Evolutionary conservation across 306 rosid species (phyloP).

Genomic region (Oxytropis ochrocephala): DNA sequence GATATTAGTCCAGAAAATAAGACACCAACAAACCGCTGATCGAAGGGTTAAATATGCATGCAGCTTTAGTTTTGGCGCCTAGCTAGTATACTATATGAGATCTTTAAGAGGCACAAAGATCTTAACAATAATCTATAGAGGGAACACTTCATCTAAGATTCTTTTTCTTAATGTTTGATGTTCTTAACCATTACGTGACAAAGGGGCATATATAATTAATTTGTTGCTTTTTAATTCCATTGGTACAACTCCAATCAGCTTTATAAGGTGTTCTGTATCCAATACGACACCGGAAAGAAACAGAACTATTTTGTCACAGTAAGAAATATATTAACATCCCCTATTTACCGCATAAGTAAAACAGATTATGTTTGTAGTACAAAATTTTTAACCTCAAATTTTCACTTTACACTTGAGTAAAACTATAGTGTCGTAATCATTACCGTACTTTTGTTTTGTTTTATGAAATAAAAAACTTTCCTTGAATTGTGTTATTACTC

Average conservation of each 20-base stretch:
- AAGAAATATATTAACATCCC: background rate
- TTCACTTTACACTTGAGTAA: slow-evolving; percentile 6
- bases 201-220: slow-evolving; percentile 16
- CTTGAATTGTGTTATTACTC: slow-evolving; percentile 3
- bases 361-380: background rate
- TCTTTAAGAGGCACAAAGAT: slow-evolving; percentile 20
- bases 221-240: background rate
- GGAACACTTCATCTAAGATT: slow-evolving; percentile 22
- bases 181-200: slow-evolving; percentile 9
- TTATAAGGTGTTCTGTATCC: background rate
- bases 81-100: slow-evolving; percentile 27
- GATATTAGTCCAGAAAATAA: slow-evolving; percentile 27
- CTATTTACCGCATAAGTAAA: background rate
- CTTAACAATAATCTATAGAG: background rate
- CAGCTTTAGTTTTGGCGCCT: slow-evolving; percentile 17
- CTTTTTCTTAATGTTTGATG: slow-evolving; percentile 6
- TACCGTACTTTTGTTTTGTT: background rate
- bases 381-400: background rate
- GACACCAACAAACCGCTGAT: slow-evolving; percentile 38
- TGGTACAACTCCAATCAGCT: slow-evolving; percentile 1
- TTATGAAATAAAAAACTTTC: background rate
- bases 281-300: background rate
- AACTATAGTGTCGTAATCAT: background rate
- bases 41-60: slow-evolving; percentile 37
- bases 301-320: background rate